Evolutionary conservation across 306 rosid genomes (phyloP).

Genomic region (Arachis hypogaea): DNA sequence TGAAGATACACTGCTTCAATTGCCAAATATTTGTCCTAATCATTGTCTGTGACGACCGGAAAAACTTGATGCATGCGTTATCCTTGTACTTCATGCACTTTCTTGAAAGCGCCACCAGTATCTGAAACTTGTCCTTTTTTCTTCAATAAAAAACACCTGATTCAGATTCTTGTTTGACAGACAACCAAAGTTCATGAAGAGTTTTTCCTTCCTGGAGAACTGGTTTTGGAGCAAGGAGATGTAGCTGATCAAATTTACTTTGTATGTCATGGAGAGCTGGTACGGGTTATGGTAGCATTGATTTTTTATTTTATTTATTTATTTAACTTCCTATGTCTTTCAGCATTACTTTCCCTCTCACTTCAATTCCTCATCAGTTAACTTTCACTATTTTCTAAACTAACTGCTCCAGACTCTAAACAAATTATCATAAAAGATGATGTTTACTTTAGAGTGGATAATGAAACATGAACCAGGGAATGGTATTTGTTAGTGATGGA

Average conservation of each 20-base stretch:
- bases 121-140: slow-evolving; percentile 23
- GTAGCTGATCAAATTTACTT: slow-evolving; percentile 60
- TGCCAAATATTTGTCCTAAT: neutral
- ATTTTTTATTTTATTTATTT: neutral
- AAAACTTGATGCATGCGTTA: neutral
- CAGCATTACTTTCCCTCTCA: neutral
- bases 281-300: slow-evolving; percentile 26
- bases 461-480: neutral
- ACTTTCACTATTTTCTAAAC: neutral
- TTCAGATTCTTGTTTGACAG: slow-evolving; percentile 43
- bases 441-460: neutral
- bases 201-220: slow-evolving; percentile 70
- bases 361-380: neutral
- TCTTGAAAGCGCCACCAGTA: neutral
- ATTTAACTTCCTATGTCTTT: neutral
- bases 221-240: slow-evolving; percentile 60
- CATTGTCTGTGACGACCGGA: neutral
- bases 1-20: neutral
- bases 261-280: slow-evolving; percentile 68
- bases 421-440: slow-evolving; percentile 4
- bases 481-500: neutral
- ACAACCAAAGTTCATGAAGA: slow-evolving; percentile 61
- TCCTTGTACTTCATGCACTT: neutral
- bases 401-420: slow-evolving; percentile 8
- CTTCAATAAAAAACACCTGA: neutral